phyloP scores from a whole-genome alignment of 768 basidiomycete genomes.

The Pisolithus microcarpus region DNA sequence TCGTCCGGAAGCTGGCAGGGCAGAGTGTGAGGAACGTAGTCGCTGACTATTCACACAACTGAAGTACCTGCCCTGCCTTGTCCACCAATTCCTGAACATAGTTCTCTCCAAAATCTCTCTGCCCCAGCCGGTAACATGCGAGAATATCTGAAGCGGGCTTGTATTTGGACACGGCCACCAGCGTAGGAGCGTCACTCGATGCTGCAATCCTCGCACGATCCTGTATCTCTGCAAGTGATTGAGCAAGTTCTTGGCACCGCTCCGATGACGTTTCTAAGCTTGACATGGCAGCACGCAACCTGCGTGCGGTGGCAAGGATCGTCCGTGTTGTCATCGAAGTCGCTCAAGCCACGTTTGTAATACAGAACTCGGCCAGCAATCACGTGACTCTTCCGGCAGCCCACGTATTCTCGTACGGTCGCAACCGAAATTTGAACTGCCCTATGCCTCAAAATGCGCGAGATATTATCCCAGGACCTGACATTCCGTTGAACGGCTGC shows the following conservation, averaged over 20 bases:
- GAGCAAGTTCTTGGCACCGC: slow-evolving; percentile 46
- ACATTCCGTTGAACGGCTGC: too few species aligned
- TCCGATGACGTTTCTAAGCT: slow-evolving; percentile 25
- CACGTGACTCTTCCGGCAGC: too few species aligned
- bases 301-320: too few species aligned
- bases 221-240: slow-evolving; percentile 47
- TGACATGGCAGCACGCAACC: too few species aligned
- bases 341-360: too few species aligned
- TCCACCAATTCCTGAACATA: slow-evolving; percentile 91
- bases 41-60: neutral
- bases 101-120: slow-evolving; percentile 95
- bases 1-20: slow-evolving; percentile 65
- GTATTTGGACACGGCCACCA: slow-evolving; percentile 91
- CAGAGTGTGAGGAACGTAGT: neutral
- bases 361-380: too few species aligned
- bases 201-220: slow-evolving; percentile 35
- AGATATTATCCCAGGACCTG: too few species aligned
- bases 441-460: too few species aligned
- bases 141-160: slow-evolving; percentile 85
- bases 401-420: too few species aligned
- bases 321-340: too few species aligned
- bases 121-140: slow-evolving; percentile 73
- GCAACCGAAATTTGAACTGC: too few species aligned
- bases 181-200: slow-evolving; percentile 24
- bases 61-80: slow-evolving; percentile 64